A percentile compares a stretch with the other conserved stretches of the same genome.
Evolutionary conservation across 2,329 filamentous ascomycete genomes (phyloP).

Genomic region (Arthrinium puccinioides): DNA sequence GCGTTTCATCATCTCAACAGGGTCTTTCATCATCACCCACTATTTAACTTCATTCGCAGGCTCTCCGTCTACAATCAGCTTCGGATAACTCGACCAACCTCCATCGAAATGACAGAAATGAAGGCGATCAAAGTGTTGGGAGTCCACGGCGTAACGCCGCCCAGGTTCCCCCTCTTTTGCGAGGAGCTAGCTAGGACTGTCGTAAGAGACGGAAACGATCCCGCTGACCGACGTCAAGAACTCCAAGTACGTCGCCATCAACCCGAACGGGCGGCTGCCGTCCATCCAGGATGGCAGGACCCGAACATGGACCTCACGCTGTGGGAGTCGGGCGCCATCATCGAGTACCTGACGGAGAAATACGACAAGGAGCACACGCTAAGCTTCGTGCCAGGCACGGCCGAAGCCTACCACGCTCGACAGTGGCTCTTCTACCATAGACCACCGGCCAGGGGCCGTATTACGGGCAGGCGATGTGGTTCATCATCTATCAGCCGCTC

Average conservation of each 20-base stretch:
- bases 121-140: no score
- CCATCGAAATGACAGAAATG: no score
- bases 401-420: conserved; percentile 29
- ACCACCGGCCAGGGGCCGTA: conserved; percentile 39
- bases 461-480: conserved; percentile 39
- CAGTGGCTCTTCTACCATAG: conserved; percentile 39
- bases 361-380: conserved; percentile 25
- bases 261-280: conserved; percentile 7
- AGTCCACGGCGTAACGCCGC: no score
- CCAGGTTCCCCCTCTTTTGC: no score
- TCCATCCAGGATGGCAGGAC: conserved; percentile 5
- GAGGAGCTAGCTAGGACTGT: no score
- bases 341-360: conserved; percentile 2
- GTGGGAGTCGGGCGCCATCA: conserved; percentile 7
- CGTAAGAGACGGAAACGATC: no score
- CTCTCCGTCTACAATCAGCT: no score
- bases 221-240: conserved; percentile 25
- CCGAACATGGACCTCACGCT: conserved; percentile 6
- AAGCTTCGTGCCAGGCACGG: conserved; percentile 10
- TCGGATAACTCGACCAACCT: no score
- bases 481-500: conserved; percentile 25
- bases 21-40: no score
- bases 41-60: no score
- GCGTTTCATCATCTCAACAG: no score
- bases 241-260: conserved; percentile 17